Evolutionary conservation across 345 rosid species (phyloP), one percentile per base, ranked within the genome.

Genomic region (Aegle marmelos): DNA sequence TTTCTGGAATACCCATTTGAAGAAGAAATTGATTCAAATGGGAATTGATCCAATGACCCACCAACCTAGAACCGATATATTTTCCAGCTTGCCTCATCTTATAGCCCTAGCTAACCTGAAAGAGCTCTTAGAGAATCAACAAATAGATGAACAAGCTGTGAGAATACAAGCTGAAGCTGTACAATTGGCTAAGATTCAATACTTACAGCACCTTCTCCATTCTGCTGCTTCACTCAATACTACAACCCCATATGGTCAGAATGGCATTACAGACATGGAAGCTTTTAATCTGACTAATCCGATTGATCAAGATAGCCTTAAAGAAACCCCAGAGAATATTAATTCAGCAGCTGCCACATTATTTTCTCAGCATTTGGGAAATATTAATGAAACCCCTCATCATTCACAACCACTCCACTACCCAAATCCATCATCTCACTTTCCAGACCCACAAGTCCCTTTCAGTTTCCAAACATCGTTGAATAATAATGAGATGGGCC

Each of bases 11-110:
- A 91, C 93, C 53, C 89, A 91, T 71, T 80, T 91, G 75, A 89
- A 87, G 80, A 91, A 89, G 86, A 91, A 89, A 82, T 86, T 92
- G 79, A 84, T 91, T 75, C 88, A 91, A 82, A 91, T 92, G 97
- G 97, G 97, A n/a, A 79, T 88, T 72, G 97, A 92, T 82, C 95
- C 97, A 25, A 89, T 87, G 84, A 92, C 97, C 67, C 97, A 92
- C 80, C 87, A 86, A 74, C 94, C 94, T 24, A 88, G 92, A 86
- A 88, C 89, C 1, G 92, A 90, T 78, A 69, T 90, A 24, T 88
- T 88, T 82, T 81, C 91, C 5, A 85, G 80, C 80, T 76, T 87
- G 83, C 89, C 89, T 25, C 89, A 90, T 24, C 90, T 88, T 39
- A 66, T 90, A n/a, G 91, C 93, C 73, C 85, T 90, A 19, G 87